Base-by-base conservation (phyloP, 306 rosid species). In the Mimosa bimucronata region DNA sequence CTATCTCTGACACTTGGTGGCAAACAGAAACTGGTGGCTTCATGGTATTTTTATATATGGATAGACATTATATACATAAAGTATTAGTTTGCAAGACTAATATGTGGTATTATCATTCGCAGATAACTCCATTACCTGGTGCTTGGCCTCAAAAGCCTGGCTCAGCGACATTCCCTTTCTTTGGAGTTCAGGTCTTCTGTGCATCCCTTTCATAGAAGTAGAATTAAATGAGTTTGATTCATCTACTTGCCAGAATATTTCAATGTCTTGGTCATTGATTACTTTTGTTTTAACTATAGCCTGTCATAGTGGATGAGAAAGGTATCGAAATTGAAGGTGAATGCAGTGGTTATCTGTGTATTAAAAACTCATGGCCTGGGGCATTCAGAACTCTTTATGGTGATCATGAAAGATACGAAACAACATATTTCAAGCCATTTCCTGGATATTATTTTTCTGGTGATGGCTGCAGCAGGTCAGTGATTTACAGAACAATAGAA, bases 121-220 rank as follows among this genome's bases (percentile, higher is more conserved):
- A 96, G 99, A 93, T 96, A 67, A 93, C 99, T 73, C 99, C 99
- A 16, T 76, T 96, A 68, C 98, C 99, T 1, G 99, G 99, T 76
- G 97, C 98, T 75, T 96, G 99, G 99, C 90, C 98, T 66, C 99
- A 88, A 82, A 96, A 96, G 87, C 99, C 99, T 73, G 99, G 99
- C 79, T 96, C 99, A 42, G 98, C 99, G 15, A 96, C 99, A 55
- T 88, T 92, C 81, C 99, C 99, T 79, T 96, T 96, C 90, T 96
- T 96, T 81, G 99, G 99, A 83, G 94, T 93, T 83, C 91, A 96
- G 97, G 99, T 96, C 46, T 74, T 73, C 73, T 80, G 58, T 77
- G 48, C 52, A 21, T 60, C 73, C 65, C 81, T 25, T 11, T 10
- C 68, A 25, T 77, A 37, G 50, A 37, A 64, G 58, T 84, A 42